Percentiles rank a stretch among this genome's conserved stretches.
Conservation (phyloP, 805 yeast genomes). For the Maudiozyma turicensis region DNA sequence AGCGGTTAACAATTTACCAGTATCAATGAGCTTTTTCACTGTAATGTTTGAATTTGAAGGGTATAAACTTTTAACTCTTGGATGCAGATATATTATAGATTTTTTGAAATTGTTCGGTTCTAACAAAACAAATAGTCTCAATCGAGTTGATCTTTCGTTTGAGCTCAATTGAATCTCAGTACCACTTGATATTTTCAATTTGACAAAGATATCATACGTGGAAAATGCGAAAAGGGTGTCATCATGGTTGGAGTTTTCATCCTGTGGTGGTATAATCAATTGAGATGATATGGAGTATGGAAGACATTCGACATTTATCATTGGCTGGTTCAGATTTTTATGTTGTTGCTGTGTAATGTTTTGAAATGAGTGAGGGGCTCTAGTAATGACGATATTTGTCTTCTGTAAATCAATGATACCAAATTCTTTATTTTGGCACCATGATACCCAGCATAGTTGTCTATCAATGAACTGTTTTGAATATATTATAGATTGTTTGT, state of each 20-base stretch:
- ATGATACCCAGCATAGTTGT: slow-evolving; percentile 15
- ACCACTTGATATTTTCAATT: slow-evolving; percentile 20
- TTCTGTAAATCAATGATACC: slow-evolving; percentile 14
- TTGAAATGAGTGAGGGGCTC: slow-evolving; percentile 3
- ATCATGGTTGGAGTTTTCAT: slow-evolving; percentile 10
- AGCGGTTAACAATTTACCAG: slow-evolving; percentile 13
- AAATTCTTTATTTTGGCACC: slow-evolving; percentile 11
- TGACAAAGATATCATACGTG: slow-evolving; percentile 8
- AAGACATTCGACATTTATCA: slow-evolving; percentile 8
- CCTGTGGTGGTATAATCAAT: slow-evolving; percentile 6
- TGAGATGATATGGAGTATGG: slow-evolving; percentile 9
- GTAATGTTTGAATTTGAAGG: slow-evolving; percentile 3
- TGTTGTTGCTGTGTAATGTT: not conserved
- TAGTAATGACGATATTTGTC: slow-evolving; percentile 17
- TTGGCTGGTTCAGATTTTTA: not conserved
- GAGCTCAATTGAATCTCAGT: slow-evolving; percentile 8
- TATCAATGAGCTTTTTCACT: slow-evolving; percentile 2
- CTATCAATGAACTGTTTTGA: not conserved
- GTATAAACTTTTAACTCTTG: slow-evolving; percentile 18
- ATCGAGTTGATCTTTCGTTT: slow-evolving; percentile 3
- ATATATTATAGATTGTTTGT: not conserved
- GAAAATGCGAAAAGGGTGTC: slow-evolving; percentile 24
- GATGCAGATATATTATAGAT: slow-evolving; percentile 14
- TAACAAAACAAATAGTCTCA: slow-evolving; percentile 15
- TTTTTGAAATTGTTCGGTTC: slow-evolving; percentile 16